Evolutionary conservation across 768 basidiomycete genomes (phyloP).

Genomic region (Exidia glandulosa): DNA sequence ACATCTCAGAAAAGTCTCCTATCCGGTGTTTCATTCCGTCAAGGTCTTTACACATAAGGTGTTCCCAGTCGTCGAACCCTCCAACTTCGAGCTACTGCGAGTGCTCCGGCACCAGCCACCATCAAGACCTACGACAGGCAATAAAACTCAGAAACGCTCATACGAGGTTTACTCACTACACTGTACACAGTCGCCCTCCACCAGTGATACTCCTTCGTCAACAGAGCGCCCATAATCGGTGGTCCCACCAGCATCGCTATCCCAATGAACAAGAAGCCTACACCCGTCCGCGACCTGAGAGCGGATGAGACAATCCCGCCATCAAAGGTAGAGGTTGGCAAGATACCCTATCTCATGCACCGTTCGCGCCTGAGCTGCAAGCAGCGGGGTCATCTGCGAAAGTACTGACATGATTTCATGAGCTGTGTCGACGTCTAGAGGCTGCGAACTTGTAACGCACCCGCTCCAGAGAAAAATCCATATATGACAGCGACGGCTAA

Average conservation of each 20-base stretch:
- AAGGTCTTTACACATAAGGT: too few relatives aligned
- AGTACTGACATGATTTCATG: neutral
- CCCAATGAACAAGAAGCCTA: neutral
- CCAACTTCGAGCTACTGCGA: neutral
- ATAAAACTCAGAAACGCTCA: too few relatives aligned
- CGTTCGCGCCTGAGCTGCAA: neutral
- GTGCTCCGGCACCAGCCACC: neutral
- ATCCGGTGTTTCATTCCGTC: too few relatives aligned
- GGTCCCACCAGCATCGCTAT: constrained; percentile 29
- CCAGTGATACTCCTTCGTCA: constrained; percentile 42
- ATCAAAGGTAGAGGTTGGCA: neutral
- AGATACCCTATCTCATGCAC: neutral
- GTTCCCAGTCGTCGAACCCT: too few relatives aligned
- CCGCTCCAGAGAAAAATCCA: constrained; percentile 38
- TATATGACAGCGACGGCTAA: constrained; percentile 30
- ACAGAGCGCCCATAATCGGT: constrained; percentile 46
- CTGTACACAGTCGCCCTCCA: constrained; percentile 47
- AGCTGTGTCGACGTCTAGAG: too few relatives aligned
- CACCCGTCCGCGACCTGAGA: neutral
- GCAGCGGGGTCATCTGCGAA: neutral
- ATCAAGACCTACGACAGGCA: neutral
- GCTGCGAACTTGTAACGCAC: constrained; percentile 18
- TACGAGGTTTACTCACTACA: constrained; percentile 24
- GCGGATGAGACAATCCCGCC: neutral
- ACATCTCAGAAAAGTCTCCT: too few relatives aligned